These are phyloP conservation scores for Cochlearia excelsa DNA, from an alignment of 345 rosid species.

Conservation along the genomic window DNA sequence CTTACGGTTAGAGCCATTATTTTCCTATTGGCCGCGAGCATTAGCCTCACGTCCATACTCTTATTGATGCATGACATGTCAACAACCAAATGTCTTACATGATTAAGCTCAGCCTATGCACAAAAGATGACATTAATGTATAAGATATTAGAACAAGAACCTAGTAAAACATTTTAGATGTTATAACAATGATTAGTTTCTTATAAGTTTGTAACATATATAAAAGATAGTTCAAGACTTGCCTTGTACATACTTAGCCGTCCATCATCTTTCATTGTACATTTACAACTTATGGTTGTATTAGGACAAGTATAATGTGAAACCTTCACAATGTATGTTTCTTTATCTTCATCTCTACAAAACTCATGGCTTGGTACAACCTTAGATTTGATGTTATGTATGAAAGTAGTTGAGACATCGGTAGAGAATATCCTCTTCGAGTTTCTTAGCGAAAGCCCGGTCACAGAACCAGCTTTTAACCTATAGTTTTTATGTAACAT, in stretches of 20 bases:
- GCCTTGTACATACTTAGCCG: constrained; percentile 54
- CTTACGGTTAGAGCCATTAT: constrained; percentile 42
- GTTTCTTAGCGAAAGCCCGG: constrained; percentile 35
- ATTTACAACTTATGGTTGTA: constrained; percentile 53
- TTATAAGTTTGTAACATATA: too few relatives aligned
- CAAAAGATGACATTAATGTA: background rate
- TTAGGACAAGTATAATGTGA: constrained; percentile 35
- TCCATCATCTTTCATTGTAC: constrained; percentile 42
- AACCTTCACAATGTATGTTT: constrained; percentile 56
- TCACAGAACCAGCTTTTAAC: constrained; percentile 21
- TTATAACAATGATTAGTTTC: too few relatives aligned
- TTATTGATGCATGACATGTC: constrained; percentile 58
- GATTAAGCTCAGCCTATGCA: background rate
- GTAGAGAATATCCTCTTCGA: constrained; percentile 40
- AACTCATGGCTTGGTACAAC: constrained; percentile 45
- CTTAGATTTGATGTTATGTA: constrained; percentile 35
- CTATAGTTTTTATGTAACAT: constrained; percentile 2
- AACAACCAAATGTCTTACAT: constrained; percentile 44
- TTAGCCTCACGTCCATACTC: constrained; percentile 61
- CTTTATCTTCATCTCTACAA: constrained; percentile 41
- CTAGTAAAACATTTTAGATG: too few relatives aligned
- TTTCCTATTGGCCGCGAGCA: constrained; percentile 45
- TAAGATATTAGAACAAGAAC: too few relatives aligned
- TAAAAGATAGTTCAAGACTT: constrained; percentile 25
- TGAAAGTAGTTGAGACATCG: constrained; percentile 41